A percentile compares a stretch with the other conserved stretches of the same genome.
phyloP scores from a whole-genome alignment of 495 filamentous ascomycete species.

The Talaromyces adpressus region DNA sequence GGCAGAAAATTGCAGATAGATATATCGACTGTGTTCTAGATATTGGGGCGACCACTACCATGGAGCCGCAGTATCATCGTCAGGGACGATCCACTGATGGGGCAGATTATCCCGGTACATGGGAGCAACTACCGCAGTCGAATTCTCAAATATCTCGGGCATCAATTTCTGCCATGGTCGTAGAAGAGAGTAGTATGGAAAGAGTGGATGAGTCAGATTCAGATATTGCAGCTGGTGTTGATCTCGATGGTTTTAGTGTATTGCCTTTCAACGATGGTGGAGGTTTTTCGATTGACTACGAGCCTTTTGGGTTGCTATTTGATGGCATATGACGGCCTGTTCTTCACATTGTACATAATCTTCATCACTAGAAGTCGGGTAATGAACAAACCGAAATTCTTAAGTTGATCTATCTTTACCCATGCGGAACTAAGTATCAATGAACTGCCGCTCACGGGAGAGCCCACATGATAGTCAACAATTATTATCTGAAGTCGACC shows the following conservation, averaged over 20 bases:
- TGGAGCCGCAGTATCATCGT: neutral
- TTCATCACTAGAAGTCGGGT: neutral
- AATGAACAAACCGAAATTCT: neutral
- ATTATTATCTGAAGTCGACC: neutral
- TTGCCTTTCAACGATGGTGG: constrained; percentile 5
- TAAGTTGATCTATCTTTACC: neutral
- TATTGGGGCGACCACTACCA: neutral
- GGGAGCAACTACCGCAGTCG: neutral
- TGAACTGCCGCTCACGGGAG: neutral
- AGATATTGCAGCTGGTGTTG: constrained; percentile 1
- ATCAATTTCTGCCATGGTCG: neutral
- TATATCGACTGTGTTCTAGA: constrained; percentile 6
- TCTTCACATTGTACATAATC: neutral
- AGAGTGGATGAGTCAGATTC: neutral
- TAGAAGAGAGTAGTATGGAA: neutral
- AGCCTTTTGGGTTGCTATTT: constrained; percentile 5
- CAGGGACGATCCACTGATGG: neutral
- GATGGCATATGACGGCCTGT: constrained; percentile 2
- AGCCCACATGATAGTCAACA: neutral
- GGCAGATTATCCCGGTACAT: neutral
- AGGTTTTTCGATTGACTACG: constrained; percentile 4
- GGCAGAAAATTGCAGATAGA: neutral
- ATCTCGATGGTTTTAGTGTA: constrained; percentile 7
- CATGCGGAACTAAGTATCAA: neutral
- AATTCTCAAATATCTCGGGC: neutral